A percentile compares a stretch with the other conserved stretches of the same genome.
These are phyloP conservation scores for Harringtonia lauricola DNA, from an alignment of 2,329 filamentous ascomycete species.

Conservation along the genomic window DNA sequence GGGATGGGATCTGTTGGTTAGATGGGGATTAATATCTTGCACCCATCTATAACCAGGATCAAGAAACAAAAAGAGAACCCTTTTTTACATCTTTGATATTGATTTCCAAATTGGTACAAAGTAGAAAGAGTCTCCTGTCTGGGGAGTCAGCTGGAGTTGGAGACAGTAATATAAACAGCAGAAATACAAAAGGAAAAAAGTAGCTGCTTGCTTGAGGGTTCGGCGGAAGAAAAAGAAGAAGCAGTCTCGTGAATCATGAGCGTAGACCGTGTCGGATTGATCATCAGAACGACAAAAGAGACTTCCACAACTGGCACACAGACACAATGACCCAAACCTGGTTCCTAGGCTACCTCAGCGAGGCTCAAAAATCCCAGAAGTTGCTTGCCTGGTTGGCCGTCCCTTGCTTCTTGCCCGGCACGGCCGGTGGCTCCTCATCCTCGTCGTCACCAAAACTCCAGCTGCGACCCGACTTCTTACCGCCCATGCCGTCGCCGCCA, in stretches of 20 bases:
- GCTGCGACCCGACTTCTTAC: constrained; percentile 38
- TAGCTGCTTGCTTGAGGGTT: neutral
- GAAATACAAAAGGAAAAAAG: neutral
- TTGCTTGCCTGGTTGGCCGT: constrained; percentile 23
- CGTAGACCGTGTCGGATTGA: too few relatives aligned
- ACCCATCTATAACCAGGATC: too few relatives aligned
- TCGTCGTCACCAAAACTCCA: constrained; percentile 46
- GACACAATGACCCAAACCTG: too few relatives aligned
- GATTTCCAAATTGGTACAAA: too few relatives aligned
- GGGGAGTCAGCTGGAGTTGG: too few relatives aligned
- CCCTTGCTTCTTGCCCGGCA: constrained; percentile 27
- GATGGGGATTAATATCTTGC: too few relatives aligned
- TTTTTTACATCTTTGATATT: too few relatives aligned
- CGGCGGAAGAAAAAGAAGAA: neutral
- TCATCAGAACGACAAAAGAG: neutral
- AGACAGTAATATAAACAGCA: too few relatives aligned
- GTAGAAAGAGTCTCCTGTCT: too few relatives aligned
- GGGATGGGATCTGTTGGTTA: too few relatives aligned
- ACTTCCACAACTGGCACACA: too few relatives aligned
- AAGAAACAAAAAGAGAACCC: too few relatives aligned
- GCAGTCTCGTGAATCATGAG: constrained; percentile 1
- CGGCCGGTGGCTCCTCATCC: constrained; percentile 31
- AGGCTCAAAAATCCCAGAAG: constrained; percentile 36
- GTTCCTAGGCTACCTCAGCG: neutral
- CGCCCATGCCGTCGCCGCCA: constrained; percentile 57